Evolutionary conservation across 2,329 filamentous ascomycete species (phyloP), one percentile per base, ranked within the genome.

Genomic region (Dactylonectria estremocensis): DNA sequence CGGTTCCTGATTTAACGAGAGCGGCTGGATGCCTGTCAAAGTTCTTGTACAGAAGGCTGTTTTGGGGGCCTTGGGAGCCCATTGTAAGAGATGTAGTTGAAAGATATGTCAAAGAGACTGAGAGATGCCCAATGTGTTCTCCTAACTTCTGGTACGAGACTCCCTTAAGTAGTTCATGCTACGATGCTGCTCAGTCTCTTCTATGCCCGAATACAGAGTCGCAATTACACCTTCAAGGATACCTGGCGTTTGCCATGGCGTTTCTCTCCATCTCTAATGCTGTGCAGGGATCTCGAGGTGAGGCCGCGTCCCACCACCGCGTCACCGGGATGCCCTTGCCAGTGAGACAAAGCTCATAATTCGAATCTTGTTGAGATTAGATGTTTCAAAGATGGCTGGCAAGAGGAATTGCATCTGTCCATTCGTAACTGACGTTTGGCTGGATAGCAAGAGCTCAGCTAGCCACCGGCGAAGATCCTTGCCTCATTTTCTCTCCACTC

Each of bases 1-100:
- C 72, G 0, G 54, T 43, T 0, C 71, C 69, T 0, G 71, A 74
- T n/a, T 74, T 68, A 3, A 74, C 40, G 6, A 74, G 61, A 20
- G 72, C 72, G 0, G 69, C 72, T 6, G 72, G 72, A 24, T 74
- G 72, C 24, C 71, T 72, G 10, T 74, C 69, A 1, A 74, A 74
- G 61, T 74, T 74, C 45, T 74, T 74, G 72, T 74, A 74, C 1
- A 74, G 52, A 18, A 74, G 72, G 28, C 72, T 74, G 69, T 74
- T 74, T 40, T 63, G 69, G 2, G 69, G 48, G 5, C 53, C 59
- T 45, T 62, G 55, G n/a, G 69, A 69, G 4, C 63, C 48, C 71
- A 73, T 73, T 16, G 33, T 69, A 61, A 50, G 6, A 35, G 11
- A 24, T 16, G n/a, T 33, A 18, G 16, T 14, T n/a, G 37, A 40